phyloP scores from a whole-genome alignment of 192 early-diverging fungal genomes.

The Spinellus fusiger region DNA sequence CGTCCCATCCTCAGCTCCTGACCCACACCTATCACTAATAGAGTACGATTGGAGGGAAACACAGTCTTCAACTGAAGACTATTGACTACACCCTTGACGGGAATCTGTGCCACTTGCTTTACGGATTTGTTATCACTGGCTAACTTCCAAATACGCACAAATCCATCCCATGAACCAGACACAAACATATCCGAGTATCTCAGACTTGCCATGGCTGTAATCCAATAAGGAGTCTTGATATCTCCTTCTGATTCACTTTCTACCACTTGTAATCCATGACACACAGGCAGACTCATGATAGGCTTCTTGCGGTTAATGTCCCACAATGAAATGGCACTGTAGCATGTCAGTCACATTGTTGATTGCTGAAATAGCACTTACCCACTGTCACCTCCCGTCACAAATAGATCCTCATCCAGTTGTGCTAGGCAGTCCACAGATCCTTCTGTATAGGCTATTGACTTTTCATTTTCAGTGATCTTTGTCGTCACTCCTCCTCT shows the following conservation, averaged over 20 bases:
- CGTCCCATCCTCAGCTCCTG: slow-evolving; percentile 89
- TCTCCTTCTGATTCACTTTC: slow-evolving; percentile 42
- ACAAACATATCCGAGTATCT: slow-evolving; percentile 88
- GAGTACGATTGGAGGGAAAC: slow-evolving; percentile 32
- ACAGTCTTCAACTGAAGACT: slow-evolving; percentile 34
- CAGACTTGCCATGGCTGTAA: slow-evolving; percentile 79
- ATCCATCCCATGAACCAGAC: slow-evolving; percentile 84
- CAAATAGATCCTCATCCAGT: slow-evolving; percentile 90
- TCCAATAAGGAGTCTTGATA: slow-evolving; percentile 64
- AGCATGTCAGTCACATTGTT: not conserved
- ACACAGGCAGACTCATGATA: slow-evolving; percentile 62
- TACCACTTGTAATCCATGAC: slow-evolving; percentile 65
- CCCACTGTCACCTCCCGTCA: slow-evolving; percentile 89
- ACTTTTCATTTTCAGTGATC: slow-evolving; percentile 23
- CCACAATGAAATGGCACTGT: slow-evolving; percentile 89
- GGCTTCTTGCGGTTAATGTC: slow-evolving; percentile 90
- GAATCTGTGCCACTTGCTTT: slow-evolving; percentile 50
- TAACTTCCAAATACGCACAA: slow-evolving; percentile 84
- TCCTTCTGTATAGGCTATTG: slow-evolving; percentile 44
- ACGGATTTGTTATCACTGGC: slow-evolving; percentile 60
- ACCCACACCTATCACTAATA: slow-evolving; percentile 69
- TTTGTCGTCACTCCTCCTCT: slow-evolving; percentile 57
- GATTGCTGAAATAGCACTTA: slow-evolving; percentile 25
- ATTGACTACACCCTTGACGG: slow-evolving; percentile 61
- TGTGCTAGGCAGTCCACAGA: slow-evolving; percentile 82